Conservation (phyloP, 192 early-diverging fungal genomes). For the Irineochytrium annulatum region DNA sequence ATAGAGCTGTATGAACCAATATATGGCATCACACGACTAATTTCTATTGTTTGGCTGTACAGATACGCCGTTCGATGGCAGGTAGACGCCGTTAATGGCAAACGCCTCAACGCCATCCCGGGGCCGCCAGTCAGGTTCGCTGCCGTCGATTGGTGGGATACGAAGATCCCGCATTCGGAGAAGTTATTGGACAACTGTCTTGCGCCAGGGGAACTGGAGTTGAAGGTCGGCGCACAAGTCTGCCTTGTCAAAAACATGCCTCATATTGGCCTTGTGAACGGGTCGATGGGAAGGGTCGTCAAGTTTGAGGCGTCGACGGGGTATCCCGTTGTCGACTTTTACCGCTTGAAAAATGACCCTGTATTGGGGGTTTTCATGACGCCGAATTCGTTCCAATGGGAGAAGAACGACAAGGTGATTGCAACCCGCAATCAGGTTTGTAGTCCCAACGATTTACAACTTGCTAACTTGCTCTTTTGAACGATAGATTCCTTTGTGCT, state of each 20-base stretch:
- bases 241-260: conserved; percentile 64
- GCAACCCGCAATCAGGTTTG: conserved; percentile 9
- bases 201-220: conserved; percentile 57
- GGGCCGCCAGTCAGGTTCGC: conserved; percentile 32
- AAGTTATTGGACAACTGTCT: conserved; percentile 44
- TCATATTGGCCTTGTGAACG: conserved; percentile 40
- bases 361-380: no score
- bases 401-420: conserved; percentile 1
- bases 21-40: conserved; percentile 12
- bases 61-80: conserved; percentile 72
- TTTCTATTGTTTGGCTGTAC: conserved; percentile 37
- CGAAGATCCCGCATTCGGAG: conserved; percentile 11
- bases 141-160: conserved; percentile 16
- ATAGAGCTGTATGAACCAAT: conserved; percentile 29
- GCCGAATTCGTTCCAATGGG: no score
- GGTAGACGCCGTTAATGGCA: conserved; percentile 69
- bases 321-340: conserved; percentile 35
- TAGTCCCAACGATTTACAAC: background rate
- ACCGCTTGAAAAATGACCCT: background rate
- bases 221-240: conserved; percentile 79
- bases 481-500: conserved; percentile 31
- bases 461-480: background rate
- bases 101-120: conserved; percentile 45
- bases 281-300: conserved; percentile 31
- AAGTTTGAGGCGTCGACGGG: conserved; percentile 23